A percentile compares a stretch with the other conserved stretches of the same genome.
Evolutionary conservation across 2,329 filamentous ascomycete species (phyloP).

Genomic region (Fusarium liriodendri): DNA sequence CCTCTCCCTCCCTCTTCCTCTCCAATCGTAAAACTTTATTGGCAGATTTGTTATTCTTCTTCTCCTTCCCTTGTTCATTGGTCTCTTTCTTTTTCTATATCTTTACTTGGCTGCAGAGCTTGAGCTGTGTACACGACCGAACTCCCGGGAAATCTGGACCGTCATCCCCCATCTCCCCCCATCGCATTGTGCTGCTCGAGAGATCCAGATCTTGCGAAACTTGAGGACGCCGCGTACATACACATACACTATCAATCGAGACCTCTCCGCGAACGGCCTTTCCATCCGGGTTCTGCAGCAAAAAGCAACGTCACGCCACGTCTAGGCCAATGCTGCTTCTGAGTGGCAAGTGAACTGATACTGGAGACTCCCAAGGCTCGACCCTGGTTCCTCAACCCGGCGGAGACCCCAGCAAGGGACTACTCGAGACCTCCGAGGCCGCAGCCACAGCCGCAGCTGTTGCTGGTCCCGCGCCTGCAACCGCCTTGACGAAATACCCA

Average conservation of each 20-base stretch:
- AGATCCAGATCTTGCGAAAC: background rate
- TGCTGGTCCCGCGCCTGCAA: conserved; percentile 31
- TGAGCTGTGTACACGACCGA: conserved; percentile 18
- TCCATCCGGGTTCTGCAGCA: conserved; percentile 17
- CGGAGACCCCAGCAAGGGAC: conserved; percentile 14
- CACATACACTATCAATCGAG: background rate
- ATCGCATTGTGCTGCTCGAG: background rate
- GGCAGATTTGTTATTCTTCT: background rate
- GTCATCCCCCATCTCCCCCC: background rate
- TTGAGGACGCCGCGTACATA: background rate
- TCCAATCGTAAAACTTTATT: background rate
- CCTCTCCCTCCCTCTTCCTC: conserved; percentile 3
- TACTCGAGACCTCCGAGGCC: conserved; percentile 22
- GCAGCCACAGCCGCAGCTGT: conserved; percentile 22
- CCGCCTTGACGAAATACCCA: conserved; percentile 25
- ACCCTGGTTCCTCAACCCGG: conserved; percentile 32
- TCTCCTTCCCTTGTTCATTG: conserved; percentile 3
- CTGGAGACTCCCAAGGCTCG: conserved; percentile 8
- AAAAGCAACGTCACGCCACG: conserved; percentile 17
- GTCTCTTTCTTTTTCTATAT: conserved; percentile 26
- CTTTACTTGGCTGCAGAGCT: conserved; percentile 18
- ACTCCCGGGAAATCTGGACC: conserved; percentile 1
- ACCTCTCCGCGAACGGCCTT: conserved; percentile 2
- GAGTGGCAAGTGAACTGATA: conserved; percentile 12
- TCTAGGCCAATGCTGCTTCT: conserved; percentile 22